A percentile compares a stretch with the other conserved stretches of the same genome.
Evolutionary conservation across 345 rosid species (phyloP).

Genomic region (Kandelia obovata): DNA sequence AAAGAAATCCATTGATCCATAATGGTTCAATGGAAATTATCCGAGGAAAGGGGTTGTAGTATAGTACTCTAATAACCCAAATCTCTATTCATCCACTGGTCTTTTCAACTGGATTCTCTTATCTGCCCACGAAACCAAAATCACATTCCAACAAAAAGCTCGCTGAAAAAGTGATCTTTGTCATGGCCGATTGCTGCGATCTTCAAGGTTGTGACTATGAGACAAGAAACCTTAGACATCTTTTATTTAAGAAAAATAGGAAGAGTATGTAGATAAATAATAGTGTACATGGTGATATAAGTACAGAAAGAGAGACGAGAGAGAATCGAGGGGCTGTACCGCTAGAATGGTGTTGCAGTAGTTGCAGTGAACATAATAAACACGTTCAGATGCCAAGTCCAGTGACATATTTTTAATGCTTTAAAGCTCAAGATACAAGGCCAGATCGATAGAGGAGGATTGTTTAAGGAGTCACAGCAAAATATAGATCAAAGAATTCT

Average conservation of each 20-base stretch:
- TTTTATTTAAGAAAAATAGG: background rate
- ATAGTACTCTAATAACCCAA: background rate
- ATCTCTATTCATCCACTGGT: background rate
- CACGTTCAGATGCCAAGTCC: conserved; percentile 70
- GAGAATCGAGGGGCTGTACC: conserved; percentile 47
- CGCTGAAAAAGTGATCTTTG: background rate
- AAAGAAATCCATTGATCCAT: conserved; percentile 13
- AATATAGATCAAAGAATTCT: conserved; percentile 18
- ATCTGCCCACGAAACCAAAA: background rate
- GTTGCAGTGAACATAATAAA: conserved; percentile 97
- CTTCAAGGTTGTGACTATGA: background rate
- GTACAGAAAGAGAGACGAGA: background rate
- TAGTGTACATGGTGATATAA: background rate
- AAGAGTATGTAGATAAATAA: background rate
- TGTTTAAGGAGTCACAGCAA: background rate
- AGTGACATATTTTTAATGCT: conserved; percentile 49
- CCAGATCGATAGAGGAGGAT: conserved; percentile 5
- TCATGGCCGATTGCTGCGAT: background rate
- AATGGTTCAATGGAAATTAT: background rate
- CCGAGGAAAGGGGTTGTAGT: background rate
- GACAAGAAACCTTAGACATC: background rate
- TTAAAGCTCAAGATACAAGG: background rate
- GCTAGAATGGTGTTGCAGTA: conserved; percentile 96
- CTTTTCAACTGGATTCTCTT: conserved; percentile 11
- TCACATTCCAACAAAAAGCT: conserved; percentile 7